phyloP scores from a whole-genome alignment of 176 grass and related monocot species.

The Raddia guianensis region DNA sequence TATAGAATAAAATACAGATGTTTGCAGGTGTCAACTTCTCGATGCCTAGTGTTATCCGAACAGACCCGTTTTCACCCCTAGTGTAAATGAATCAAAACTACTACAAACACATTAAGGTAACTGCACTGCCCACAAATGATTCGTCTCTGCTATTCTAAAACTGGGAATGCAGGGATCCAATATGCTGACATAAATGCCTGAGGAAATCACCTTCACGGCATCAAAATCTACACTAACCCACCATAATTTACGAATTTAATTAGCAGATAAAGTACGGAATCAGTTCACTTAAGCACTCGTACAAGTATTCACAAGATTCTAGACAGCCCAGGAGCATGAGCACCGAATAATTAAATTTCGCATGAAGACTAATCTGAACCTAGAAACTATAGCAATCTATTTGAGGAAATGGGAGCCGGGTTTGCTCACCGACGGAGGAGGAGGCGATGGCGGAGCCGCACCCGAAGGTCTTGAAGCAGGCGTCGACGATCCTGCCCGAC shows the following conservation, averaged over 20 bases:
- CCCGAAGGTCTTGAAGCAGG: conserved; percentile 96
- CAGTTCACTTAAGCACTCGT: not conserved
- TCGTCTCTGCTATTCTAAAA: not conserved
- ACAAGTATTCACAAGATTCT: not conserved
- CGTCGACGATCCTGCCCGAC: conserved; percentile 74
- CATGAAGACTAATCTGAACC: not conserved
- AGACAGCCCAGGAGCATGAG: not conserved
- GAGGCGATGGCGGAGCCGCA: conserved; percentile 94
- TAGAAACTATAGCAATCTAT: not conserved
- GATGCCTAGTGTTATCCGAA: too few relatives aligned
- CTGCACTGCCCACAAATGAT: too few relatives aligned
- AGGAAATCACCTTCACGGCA: not conserved
- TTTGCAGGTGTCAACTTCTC: not conserved
- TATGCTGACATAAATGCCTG: not conserved
- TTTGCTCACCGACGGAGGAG: conserved; percentile 74
- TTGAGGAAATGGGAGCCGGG: not conserved
- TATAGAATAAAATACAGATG: not conserved
- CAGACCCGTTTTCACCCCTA: too few relatives aligned
- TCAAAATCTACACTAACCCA: not conserved
- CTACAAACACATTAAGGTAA: not conserved
- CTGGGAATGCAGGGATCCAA: not conserved
- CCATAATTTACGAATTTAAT: not conserved
- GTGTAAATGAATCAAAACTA: not conserved
- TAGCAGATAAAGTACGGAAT: not conserved
- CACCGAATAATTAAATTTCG: not conserved